Evolutionary conservation across 495 filamentous ascomycete genomes (phyloP), one percentile per base, ranked within the genome.

Genomic region (Patellaria atrata): DNA sequence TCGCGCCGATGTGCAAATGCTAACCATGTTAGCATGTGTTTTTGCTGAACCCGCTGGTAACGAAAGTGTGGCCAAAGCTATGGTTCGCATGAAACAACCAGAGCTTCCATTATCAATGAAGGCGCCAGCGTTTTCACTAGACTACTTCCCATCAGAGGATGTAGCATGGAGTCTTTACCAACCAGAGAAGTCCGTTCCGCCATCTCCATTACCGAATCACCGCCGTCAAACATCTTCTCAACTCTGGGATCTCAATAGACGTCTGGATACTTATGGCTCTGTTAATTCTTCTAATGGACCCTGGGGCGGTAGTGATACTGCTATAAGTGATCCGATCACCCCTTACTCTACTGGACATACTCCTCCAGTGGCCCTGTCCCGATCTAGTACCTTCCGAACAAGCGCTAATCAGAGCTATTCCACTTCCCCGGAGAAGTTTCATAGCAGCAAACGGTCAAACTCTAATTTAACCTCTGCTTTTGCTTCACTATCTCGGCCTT

Each of bases 11-110:
- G 60, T 87, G 2, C 86, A 94, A 53, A 94, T 93, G 86, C 63
- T 94, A 12, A 87, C 84, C 22, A 92, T 94, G 86, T 67, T 94
- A 9, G 78, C 85, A 1, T 92, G 85, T 51, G 74, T 93, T 27
- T 77, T 94, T 36, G 73, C 73, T 31, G 81, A 91, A 38, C 54
- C 54, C 7, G 58, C 58, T 24, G 53, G 48, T 8, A 49, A 44
- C 20, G 39, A 48, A 28, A 52, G 43, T 5, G 44, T 45, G 3
- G 33, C 45, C 10, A 54, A 41, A 18, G 34, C 45, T 3, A 50
- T 54, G 44, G 38, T 52, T 6, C 44, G 35, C 14, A 45, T 51
- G 20, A 18, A 41, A 25, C 40, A 50, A 28, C 59, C 69, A 14
- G 60, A 73, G 37, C 68, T 68, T 19, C 74, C 72, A 5, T 59